A percentile compares a stretch with the other conserved stretches of the same genome.
Evolutionary conservation across 2,329 filamentous ascomycete genomes (phyloP).

Genomic region (Bisporella sp.): DNA sequence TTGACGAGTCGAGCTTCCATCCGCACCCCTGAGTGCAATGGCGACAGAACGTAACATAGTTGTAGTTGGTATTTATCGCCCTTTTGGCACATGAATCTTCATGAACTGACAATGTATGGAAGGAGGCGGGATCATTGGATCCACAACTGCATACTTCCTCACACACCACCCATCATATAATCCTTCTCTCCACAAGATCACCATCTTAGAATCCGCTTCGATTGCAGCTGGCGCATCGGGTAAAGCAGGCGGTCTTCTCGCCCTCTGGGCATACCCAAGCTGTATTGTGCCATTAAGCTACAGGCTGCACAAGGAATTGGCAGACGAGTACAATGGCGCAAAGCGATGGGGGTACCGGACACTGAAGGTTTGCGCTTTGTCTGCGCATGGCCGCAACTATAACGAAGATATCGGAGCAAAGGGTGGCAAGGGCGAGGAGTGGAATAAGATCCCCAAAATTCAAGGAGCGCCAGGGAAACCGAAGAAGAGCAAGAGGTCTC

Average conservation of each 20-base stretch:
- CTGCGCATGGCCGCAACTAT: conserved; percentile 18
- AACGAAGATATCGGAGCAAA: not conserved
- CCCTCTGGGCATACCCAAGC: conserved; percentile 82
- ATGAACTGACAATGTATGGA: not conserved
- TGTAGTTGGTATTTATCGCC: conserved; percentile 21
- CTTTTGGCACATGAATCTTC: conserved; percentile 23
- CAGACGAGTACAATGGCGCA: conserved; percentile 73
- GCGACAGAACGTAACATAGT: conserved; percentile 22
- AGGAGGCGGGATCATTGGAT: conserved; percentile 85
- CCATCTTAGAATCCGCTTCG: conserved; percentile 75
- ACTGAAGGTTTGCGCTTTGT: conserved; percentile 58
- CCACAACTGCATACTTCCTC: conserved; percentile 84
- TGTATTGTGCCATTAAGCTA: conserved; percentile 83
- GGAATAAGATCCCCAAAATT: conserved; percentile 58
- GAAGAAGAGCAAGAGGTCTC: conserved; percentile 38
- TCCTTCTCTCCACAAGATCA: conserved; percentile 67
- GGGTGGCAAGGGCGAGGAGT: conserved; percentile 32
- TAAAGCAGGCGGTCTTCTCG: conserved; percentile 87
- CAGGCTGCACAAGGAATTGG: conserved; percentile 72
- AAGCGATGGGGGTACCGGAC: conserved; percentile 81
- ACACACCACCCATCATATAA: conserved; percentile 80
- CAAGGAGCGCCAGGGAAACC: conserved; percentile 36
- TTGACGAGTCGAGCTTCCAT: too few relatives aligned
- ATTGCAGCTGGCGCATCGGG: conserved; percentile 91
- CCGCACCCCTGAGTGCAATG: not conserved